Conservation (phyloP, 352 stramenopile species). For the Phytophthora nicotianae region DNA sequence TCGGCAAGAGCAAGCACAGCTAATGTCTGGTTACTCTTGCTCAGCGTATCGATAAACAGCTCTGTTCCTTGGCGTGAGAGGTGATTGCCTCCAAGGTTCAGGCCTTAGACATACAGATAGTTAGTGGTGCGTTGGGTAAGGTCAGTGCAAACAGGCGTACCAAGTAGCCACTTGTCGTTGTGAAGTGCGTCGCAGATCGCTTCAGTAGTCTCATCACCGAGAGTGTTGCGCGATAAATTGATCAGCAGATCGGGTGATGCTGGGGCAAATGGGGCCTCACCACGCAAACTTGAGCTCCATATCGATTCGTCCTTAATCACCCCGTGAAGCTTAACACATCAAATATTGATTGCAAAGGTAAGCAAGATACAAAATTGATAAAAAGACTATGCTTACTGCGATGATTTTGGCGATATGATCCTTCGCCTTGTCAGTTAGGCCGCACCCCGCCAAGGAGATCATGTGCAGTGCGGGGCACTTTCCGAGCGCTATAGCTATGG, state of each 20-base stretch:
- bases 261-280: conserved; percentile 21
- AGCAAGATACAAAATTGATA: background rate
- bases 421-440: conserved; percentile 56
- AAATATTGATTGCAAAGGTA: background rate
- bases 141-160: conserved; percentile 17
- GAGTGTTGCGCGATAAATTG: conserved; percentile 52
- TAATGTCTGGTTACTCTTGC: conserved; percentile 51
- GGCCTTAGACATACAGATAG: conserved; percentile 23
- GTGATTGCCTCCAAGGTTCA: conserved; percentile 54
- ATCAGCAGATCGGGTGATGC: conserved; percentile 41
- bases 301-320: conserved; percentile 54
- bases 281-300: conserved; percentile 65
- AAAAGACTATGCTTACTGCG: conserved; percentile 33
- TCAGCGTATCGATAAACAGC: conserved; percentile 43
- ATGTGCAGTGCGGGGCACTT: conserved; percentile 46
- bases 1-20: conserved; percentile 43
- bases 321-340: conserved; percentile 47
- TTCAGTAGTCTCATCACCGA: conserved; percentile 47
- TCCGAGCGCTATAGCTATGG: conserved; percentile 45
- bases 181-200: conserved; percentile 56
- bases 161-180: conserved; percentile 72
- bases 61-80: conserved; percentile 38
- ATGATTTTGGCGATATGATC: conserved; percentile 66
- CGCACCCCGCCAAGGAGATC: conserved; percentile 50
- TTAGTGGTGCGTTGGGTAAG: background rate